A percentile compares a stretch with the other conserved stretches of the same genome.
Evolutionary conservation across 495 filamentous ascomycete genomes (phyloP).

Genomic region (Talaromyces liani): DNA sequence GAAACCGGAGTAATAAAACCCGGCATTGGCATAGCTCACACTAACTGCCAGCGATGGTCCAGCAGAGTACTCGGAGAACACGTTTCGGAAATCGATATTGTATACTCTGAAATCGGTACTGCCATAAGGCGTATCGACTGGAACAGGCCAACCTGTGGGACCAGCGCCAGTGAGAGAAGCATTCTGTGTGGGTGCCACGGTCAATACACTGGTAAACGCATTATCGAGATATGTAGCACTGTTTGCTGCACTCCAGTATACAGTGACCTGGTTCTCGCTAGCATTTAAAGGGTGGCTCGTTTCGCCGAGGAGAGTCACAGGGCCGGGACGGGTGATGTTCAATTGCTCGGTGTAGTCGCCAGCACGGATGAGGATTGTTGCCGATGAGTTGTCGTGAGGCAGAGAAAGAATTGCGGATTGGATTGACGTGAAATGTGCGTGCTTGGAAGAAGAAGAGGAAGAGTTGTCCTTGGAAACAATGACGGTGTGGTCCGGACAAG

Average conservation of each 20-base stretch:
- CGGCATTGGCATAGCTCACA: constrained; percentile 48
- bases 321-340: constrained; percentile 50
- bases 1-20: constrained; percentile 52
- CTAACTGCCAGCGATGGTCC: constrained; percentile 49
- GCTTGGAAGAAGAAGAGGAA: not conserved
- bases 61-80: constrained; percentile 42
- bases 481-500: constrained; percentile 42
- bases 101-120: constrained; percentile 50
- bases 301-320: constrained; percentile 48
- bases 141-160: constrained; percentile 47
- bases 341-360: constrained; percentile 53
- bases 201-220: constrained; percentile 46
- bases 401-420: constrained; percentile 47
- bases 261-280: constrained; percentile 37
- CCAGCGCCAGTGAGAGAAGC: constrained; percentile 48
- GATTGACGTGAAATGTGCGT: constrained; percentile 38
- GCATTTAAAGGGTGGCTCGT: constrained; percentile 31
- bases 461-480: constrained; percentile 30
- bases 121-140: constrained; percentile 49
- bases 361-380: constrained; percentile 46
- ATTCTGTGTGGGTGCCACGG: constrained; percentile 50
- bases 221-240: constrained; percentile 38
- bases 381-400: constrained; percentile 39
- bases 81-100: constrained; percentile 53
- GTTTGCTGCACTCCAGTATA: constrained; percentile 43